Conservation (phyloP, 2,329 filamentous ascomycete species). For the Pseudogymnoascus sp. region DNA sequence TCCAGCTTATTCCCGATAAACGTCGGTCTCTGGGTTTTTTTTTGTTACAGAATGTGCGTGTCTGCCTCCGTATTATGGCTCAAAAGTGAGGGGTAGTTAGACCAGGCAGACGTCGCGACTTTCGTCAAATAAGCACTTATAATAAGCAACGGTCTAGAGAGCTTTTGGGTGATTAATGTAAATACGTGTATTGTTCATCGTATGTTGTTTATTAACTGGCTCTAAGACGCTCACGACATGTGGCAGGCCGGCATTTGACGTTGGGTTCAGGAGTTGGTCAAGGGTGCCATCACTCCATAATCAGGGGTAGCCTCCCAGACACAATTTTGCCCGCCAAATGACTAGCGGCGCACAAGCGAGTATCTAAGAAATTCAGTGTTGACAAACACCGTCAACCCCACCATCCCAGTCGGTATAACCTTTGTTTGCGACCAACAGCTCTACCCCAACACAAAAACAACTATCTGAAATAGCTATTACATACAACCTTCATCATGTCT, state of each 20-base stretch:
- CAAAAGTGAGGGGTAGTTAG: neutral
- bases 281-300: neutral
- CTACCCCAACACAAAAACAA: conserved; percentile 8
- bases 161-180: neutral
- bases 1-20: neutral
- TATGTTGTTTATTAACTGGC: neutral
- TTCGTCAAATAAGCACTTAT: neutral
- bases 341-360: conserved; percentile 6
- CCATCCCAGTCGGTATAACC: conserved; percentile 5
- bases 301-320: conserved; percentile 2
- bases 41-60: neutral
- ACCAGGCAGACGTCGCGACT: neutral
- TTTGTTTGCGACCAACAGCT: conserved; percentile 7
- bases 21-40: neutral
- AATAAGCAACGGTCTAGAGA: neutral
- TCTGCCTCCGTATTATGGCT: neutral
- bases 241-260: neutral
- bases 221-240: neutral
- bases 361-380: conserved; percentile 8
- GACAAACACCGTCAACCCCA: conserved; percentile 9
- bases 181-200: neutral
- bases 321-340: conserved; percentile 3
- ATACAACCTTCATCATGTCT: conserved; percentile 16
- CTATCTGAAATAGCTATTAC: conserved; percentile 7
- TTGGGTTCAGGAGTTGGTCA: neutral